phyloP scores from a whole-genome alignment of 225 moss, liverwort and hornwort genomes.

The Thuidium tamariscinum region DNA sequence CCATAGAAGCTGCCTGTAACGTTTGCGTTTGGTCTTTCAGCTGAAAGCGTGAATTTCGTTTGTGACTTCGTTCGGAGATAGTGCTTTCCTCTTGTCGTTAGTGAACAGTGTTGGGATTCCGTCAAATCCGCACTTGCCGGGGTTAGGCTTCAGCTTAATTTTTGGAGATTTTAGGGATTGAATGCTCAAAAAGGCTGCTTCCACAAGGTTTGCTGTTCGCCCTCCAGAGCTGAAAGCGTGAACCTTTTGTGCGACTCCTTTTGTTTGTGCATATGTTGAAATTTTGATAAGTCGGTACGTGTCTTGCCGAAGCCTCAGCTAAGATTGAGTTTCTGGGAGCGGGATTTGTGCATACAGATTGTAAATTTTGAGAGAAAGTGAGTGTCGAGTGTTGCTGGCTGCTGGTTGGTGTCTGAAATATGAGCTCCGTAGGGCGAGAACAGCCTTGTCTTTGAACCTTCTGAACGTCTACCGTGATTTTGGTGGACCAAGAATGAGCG shows the following conservation, averaged over 20 bases:
- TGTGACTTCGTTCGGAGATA: not conserved
- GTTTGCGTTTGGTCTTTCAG: not conserved
- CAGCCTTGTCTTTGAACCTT: not conserved
- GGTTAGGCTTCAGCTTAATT: not conserved
- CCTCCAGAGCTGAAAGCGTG: not conserved
- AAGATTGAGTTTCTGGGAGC: not conserved
- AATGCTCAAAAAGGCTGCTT: not conserved
- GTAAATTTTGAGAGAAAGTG: not conserved
- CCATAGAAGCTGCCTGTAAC: not conserved
- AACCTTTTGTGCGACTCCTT: not conserved
- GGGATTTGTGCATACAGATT: not conserved
- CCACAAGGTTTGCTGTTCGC: not conserved
- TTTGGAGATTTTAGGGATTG: not conserved
- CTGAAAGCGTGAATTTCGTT: not conserved
- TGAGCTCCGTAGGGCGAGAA: not conserved
- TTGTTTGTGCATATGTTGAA: not conserved
- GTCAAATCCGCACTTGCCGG: not conserved
- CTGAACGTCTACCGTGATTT: not conserved
- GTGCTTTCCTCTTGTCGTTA: not conserved
- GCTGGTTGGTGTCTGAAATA: not conserved
- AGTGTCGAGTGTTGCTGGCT: not conserved
- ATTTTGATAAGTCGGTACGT: not conserved
- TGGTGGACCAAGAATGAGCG: not conserved
- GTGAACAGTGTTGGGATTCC: not conserved
- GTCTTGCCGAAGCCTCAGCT: not conserved